Evolutionary conservation across 176 grass and related monocot species (phyloP).

Genomic region (Areca catechu): DNA sequence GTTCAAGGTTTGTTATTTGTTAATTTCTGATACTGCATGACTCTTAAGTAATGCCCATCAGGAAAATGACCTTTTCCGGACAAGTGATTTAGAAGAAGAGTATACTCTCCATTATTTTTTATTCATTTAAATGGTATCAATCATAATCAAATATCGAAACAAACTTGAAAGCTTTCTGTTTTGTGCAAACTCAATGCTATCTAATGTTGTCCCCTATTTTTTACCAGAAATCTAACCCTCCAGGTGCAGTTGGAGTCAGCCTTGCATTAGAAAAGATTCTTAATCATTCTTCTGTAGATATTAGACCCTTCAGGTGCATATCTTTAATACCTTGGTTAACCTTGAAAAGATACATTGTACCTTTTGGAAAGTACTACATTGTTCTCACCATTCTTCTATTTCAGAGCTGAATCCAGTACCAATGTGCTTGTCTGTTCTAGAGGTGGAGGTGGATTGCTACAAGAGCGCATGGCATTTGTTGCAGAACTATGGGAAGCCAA

Average conservation of each 20-base stretch:
- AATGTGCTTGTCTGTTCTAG: slow-evolving; percentile 94
- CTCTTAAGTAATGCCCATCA: too few relatives aligned
- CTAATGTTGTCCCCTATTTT: neutral
- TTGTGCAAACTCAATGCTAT: too few relatives aligned
- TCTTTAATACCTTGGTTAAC: neutral
- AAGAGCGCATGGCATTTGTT: slow-evolving; percentile 82
- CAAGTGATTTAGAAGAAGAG: too few relatives aligned
- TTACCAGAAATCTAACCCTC: slow-evolving; percentile 60
- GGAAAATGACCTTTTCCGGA: too few relatives aligned
- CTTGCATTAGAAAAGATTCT: slow-evolving; percentile 92
- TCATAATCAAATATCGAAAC: too few relatives aligned
- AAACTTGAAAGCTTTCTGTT: too few relatives aligned
- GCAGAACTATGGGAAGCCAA: slow-evolving; percentile 84
- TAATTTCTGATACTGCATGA: too few relatives aligned
- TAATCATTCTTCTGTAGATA: slow-evolving; percentile 62
- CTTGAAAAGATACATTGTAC: neutral
- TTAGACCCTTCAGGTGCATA: slow-evolving; percentile 46
- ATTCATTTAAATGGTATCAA: too few relatives aligned
- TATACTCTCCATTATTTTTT: too few relatives aligned
- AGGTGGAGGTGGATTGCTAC: slow-evolving; percentile 72
- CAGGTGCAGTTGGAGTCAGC: slow-evolving; percentile 89
- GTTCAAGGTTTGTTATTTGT: too few relatives aligned
- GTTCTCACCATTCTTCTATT: neutral
- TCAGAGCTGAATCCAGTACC: slow-evolving; percentile 58
- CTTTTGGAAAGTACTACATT: too few relatives aligned